Percentiles rank a stretch among this genome's conserved stretches.
Evolutionary conservation across 805 yeast genomes (phyloP).

Genomic region (Kazachstania bromeliacearum): DNA sequence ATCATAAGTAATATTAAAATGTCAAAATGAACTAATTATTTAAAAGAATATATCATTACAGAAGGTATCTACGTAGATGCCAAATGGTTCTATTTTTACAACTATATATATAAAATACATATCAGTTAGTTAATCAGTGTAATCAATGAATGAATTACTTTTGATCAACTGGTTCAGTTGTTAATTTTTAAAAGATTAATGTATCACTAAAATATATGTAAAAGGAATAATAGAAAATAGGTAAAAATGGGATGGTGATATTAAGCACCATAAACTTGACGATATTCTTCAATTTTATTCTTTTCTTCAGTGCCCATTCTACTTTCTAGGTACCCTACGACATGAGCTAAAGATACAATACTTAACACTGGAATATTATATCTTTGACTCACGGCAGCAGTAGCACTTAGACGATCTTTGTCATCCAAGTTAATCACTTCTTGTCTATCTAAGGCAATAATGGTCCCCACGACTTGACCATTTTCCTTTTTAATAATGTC

Average conservation of each 20-base stretch:
- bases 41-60: no score
- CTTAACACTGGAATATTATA: slow-evolving; percentile 76
- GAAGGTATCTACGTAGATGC: no score
- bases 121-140: no score
- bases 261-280: slow-evolving; percentile 32
- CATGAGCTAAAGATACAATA: slow-evolving; percentile 69
- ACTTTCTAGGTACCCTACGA: slow-evolving; percentile 51
- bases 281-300: slow-evolving; percentile 48
- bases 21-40: no score
- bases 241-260: no score
- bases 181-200: no score
- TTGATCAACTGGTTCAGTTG: no score
- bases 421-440: slow-evolving; percentile 64
- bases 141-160: no score
- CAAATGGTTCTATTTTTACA: no score
- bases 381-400: slow-evolving; percentile 63
- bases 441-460: slow-evolving; percentile 91
- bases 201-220: no score
- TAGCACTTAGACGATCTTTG: slow-evolving; percentile 50
- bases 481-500: slow-evolving; percentile 58
- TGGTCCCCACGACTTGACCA: slow-evolving; percentile 73
- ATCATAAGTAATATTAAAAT: no score
- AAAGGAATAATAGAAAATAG: not conserved
- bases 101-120: no score
- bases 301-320: slow-evolving; percentile 51